phyloP scores from a whole-genome alignment of 2,329 filamentous ascomycete species.

The Neofusicoccum laricinum region DNA sequence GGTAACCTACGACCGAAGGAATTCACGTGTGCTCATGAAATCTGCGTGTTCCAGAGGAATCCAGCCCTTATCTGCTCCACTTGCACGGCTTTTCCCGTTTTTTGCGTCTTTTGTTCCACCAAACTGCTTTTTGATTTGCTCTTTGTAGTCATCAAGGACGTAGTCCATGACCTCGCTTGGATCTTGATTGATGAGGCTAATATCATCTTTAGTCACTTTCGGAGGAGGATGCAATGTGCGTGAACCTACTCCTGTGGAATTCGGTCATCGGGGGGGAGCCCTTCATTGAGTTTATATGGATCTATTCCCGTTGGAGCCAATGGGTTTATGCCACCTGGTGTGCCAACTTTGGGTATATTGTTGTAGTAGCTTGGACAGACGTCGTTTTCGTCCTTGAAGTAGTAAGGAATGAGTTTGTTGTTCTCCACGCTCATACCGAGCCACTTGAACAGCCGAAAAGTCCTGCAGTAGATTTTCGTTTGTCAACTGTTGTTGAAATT shows the following conservation, averaged over 20 bases:
- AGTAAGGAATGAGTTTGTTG: neutral
- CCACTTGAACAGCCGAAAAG: neutral
- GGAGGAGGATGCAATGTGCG: no score
- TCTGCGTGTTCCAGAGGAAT: neutral
- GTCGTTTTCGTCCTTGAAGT: neutral
- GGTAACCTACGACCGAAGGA: neutral
- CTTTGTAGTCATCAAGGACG: neutral
- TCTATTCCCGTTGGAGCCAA: no score
- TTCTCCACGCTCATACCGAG: neutral
- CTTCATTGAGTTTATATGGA: neutral
- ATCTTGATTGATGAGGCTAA: neutral
- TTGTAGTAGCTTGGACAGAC: neutral
- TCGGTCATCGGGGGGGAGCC: neutral
- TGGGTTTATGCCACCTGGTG: neutral
- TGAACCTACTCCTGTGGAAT: neutral
- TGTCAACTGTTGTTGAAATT: no score
- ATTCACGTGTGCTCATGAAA: conserved; percentile 11
- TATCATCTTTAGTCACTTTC: no score
- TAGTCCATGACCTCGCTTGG: neutral
- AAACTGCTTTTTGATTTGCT: neutral
- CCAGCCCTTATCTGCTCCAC: neutral
- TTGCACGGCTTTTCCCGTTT: neutral
- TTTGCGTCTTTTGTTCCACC: neutral
- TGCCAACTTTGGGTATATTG: neutral
- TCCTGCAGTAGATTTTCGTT: neutral